Percentiles rank a stretch among this genome's conserved stretches.
Evolutionary conservation across 148 eudicot species (phyloP).

Genomic region (Rhododendron ovatum): DNA sequence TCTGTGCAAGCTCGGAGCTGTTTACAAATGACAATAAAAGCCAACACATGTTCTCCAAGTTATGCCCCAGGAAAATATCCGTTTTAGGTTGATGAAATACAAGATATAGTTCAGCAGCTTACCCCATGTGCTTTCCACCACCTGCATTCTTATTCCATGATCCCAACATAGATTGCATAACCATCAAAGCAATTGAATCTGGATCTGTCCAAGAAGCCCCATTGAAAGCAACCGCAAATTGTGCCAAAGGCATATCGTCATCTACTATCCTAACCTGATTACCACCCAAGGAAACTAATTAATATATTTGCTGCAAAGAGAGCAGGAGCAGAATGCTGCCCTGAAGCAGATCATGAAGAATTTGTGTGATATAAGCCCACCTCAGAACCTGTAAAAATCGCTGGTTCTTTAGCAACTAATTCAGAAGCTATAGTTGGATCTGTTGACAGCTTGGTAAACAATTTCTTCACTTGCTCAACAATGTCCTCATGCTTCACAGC

Average conservation of each 20-base stretch:
- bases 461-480: slow-evolving; percentile 61
- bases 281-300: neutral
- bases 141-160: slow-evolving; percentile 73
- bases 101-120: slow-evolving; percentile 16
- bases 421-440: slow-evolving; percentile 70
- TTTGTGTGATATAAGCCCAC: slow-evolving; percentile 28
- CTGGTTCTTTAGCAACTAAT: slow-evolving; percentile 71
- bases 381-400: slow-evolving; percentile 92
- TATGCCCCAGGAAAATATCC: neutral
- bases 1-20: slow-evolving; percentile 88
- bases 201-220: slow-evolving; percentile 98
- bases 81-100: neutral
- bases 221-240: slow-evolving; percentile 86
- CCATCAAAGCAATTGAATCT: slow-evolving; percentile 93
- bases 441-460: slow-evolving; percentile 66
- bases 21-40: slow-evolving; percentile 1
- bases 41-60: slow-evolving; percentile 11
- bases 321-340: neutral
- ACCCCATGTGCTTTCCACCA: slow-evolving; percentile 96
- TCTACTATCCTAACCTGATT: slow-evolving; percentile 76
- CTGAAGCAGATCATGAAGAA: slow-evolving; percentile 8
- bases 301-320: neutral
- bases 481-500: slow-evolving; percentile 86
- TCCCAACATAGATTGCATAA: slow-evolving; percentile 85
- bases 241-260: slow-evolving; percentile 81